Percentiles rank a stretch among this genome's conserved stretches.
phyloP scores from a whole-genome alignment of 2,329 filamentous ascomycete genomes.

The Coniochaeta ligniaria region DNA sequence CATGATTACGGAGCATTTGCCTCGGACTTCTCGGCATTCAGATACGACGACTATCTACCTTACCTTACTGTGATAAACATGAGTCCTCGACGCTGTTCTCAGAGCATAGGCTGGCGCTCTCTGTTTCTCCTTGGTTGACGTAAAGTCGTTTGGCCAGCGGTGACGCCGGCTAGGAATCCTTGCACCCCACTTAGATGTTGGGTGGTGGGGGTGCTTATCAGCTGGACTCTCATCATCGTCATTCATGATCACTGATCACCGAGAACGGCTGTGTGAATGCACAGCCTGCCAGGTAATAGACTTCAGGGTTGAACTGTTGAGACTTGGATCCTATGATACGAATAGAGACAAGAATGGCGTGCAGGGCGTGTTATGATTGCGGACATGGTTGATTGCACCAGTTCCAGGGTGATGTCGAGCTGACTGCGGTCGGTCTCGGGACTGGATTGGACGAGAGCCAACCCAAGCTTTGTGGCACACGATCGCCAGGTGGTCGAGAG shows the following conservation, averaged over 20 bases:
- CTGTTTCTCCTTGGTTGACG: neutral
- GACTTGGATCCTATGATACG: neutral
- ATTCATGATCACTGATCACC: neutral
- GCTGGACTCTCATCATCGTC: neutral
- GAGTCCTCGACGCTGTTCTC: neutral
- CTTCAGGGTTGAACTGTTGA: too few species aligned
- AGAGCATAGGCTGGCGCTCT: neutral
- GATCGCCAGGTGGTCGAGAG: neutral
- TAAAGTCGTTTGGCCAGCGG: neutral
- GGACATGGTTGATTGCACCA: neutral
- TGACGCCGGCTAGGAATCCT: neutral
- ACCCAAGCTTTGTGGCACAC: neutral
- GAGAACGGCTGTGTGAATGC: too few species aligned
- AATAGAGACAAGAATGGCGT: neutral
- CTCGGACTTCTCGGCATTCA: neutral
- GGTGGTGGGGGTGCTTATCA: neutral
- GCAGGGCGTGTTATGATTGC: neutral
- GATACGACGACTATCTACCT: neutral
- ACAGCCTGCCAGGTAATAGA: neutral
- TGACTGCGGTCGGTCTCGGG: neutral
- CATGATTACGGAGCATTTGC: neutral
- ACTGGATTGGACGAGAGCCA: neutral
- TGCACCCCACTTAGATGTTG: neutral
- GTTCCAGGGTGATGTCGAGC: neutral
- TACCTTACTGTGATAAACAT: too few species aligned